These are phyloP conservation scores for Vaccinium vitisidaea DNA, from an alignment of 148 eudicot genomes.

Conservation along the genomic window DNA sequence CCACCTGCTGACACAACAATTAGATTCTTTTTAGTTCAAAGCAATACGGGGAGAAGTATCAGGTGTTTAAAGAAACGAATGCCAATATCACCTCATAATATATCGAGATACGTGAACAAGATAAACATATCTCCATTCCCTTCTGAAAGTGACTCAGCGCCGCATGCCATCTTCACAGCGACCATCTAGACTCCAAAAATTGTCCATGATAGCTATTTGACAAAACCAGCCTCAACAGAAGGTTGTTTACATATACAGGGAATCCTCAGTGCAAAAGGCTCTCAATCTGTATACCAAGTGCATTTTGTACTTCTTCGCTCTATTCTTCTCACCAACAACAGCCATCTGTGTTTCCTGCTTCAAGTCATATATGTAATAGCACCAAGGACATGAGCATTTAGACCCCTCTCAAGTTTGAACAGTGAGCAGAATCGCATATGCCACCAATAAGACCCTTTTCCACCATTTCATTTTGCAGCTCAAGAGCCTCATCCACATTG, in stretches of 20 bases:
- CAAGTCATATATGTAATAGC: not conserved
- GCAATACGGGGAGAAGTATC: not conserved
- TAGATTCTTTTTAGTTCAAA: constrained; percentile 1
- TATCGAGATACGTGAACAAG: not conserved
- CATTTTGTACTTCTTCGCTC: not conserved
- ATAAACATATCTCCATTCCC: not conserved
- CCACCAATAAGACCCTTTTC: constrained; percentile 42
- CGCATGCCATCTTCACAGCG: not conserved
- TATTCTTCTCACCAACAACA: constrained; percentile 12
- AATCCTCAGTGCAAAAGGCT: not conserved
- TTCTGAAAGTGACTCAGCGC: not conserved
- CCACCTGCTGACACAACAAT: constrained; percentile 14
- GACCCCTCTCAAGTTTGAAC: constrained; percentile 26
- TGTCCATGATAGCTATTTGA: not conserved
- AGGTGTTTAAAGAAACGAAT: constrained; percentile 1
- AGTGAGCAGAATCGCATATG: constrained; percentile 20
- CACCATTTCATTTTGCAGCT: constrained; percentile 70
- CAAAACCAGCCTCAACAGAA: constrained; percentile 9
- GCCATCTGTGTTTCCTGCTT: not conserved
- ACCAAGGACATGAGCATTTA: not conserved
- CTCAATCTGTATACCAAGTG: not conserved
- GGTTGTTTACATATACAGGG: not conserved
- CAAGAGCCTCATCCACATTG: constrained; percentile 58
- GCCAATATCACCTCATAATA: constrained; percentile 10
- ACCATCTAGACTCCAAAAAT: not conserved